Evolutionary conservation across 2,329 filamentous ascomycete genomes (phyloP), one percentile per base, ranked within the genome.

Genomic region (Aspergillus quadrilineatus): DNA sequence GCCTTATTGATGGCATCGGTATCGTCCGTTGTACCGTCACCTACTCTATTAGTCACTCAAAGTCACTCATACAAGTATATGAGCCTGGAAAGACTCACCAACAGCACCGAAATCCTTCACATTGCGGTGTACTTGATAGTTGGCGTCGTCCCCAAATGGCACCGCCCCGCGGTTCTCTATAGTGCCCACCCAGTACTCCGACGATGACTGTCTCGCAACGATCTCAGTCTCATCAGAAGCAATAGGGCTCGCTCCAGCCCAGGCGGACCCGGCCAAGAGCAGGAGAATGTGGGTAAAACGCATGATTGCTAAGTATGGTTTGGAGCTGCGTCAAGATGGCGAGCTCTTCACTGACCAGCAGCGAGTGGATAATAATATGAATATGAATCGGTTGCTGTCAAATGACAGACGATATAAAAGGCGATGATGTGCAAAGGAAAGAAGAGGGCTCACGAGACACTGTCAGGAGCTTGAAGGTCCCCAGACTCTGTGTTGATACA

Each of bases 1-100:
- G 92, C 92, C 41, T 78, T 74, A 77, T 96, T 97, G 82, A 97
- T 96, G 55, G 92, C 90, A 0, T 75, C 86, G 0, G 92, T 96
- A 69, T 97, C 92, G 71, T 97, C 93, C 28, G 88, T 89, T 0
- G 77, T 73, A 14, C 86, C 86, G 64, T 88, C 84, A 61, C 84
- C 84, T 74, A 66, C 48, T 17, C 50, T 17, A 60, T 68, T 51
- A 70, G 61, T 43, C 22, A 22, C 22, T 22, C 22, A 22, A 17
- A 22, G 22, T 22, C 22, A 58, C 73, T 3, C 4, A 9, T 3
- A 32, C 3, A 7, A 14, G 12, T n/a, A 5, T 14, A 22, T 46
- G 0, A 51, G 17, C 44, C 58, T 9, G 44, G 30, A 14, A 80
- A 0, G 10, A 83, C 70, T 84, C 84, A 75, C 88, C 89, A 61